Evolutionary conservation across 2,329 filamentous ascomycete genomes (phyloP).

Genomic region (Cryphonectria carpinicola): DNA sequence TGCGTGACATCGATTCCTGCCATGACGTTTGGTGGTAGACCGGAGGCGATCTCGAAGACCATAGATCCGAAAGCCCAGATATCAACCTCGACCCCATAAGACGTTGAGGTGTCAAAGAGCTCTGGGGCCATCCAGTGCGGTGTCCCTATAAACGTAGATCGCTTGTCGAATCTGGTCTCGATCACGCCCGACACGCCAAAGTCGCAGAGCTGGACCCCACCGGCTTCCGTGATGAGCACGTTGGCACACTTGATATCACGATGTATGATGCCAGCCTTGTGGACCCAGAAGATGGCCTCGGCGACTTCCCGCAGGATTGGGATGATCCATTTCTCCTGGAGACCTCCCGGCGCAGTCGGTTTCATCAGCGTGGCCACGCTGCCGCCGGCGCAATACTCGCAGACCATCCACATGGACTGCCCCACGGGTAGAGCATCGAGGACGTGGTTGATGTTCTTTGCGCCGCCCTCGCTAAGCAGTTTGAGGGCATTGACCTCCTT

Average conservation of each 20-base stretch:
- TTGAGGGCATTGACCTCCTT: conserved; percentile 73
- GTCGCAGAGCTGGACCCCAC: conserved; percentile 79
- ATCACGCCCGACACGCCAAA: conserved; percentile 83
- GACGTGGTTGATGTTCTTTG: conserved; percentile 79
- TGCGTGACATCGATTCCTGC: conserved; percentile 56
- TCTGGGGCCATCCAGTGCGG: conserved; percentile 88
- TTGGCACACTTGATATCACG: conserved; percentile 78
- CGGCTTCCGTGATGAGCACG: conserved; percentile 76
- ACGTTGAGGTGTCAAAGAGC: conserved; percentile 66
- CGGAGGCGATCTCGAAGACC: conserved; percentile 79
- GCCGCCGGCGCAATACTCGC: conserved; percentile 83
- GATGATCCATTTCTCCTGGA: conserved; percentile 73
- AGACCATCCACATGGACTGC: conserved; percentile 85
- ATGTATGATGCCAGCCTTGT: conserved; percentile 70
- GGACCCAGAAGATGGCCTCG: conserved; percentile 69
- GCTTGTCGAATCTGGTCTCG: conserved; percentile 75
- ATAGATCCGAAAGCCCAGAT: conserved; percentile 87
- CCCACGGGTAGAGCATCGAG: conserved; percentile 79
- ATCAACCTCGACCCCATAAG: conserved; percentile 74
- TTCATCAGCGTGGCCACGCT: conserved; percentile 77
- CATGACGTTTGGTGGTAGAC: conserved; percentile 70
- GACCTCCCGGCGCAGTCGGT: conserved; percentile 65
- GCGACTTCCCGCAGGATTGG: conserved; percentile 69
- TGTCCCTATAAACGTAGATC: conserved; percentile 80
- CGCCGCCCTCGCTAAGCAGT: conserved; percentile 72